These are phyloP conservation scores for Hanseniaspora pseudoguilliermondii DNA, from an alignment of 805 yeast genomes.

Conservation along the genomic window DNA sequence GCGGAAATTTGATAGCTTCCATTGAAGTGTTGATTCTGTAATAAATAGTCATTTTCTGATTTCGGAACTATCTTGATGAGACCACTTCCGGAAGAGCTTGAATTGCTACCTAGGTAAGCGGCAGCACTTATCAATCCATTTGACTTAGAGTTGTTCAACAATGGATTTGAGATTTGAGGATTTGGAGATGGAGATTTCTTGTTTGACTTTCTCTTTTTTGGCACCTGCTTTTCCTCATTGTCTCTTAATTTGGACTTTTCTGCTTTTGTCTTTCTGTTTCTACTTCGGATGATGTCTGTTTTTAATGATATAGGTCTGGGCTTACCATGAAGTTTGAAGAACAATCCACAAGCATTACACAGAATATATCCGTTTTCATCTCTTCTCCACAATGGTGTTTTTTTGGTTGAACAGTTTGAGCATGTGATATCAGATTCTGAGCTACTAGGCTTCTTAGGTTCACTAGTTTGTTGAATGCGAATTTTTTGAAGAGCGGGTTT, in stretches of 20 bases:
- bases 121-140: constrained; percentile 7
- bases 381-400: constrained; percentile 90
- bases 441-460: not conserved
- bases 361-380: constrained; percentile 83
- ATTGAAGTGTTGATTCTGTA: not conserved
- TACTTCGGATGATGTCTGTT: constrained; percentile 81
- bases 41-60: not conserved
- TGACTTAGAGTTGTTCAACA: not conserved
- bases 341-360: constrained; percentile 90
- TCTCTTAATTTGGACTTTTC: not conserved
- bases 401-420: constrained; percentile 81
- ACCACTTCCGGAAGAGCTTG: not conserved
- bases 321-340: constrained; percentile 79
- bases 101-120: not conserved
- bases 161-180: not conserved
- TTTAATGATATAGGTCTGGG: constrained; percentile 84
- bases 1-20: not conserved
- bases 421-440: constrained; percentile 29
- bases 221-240: not conserved
- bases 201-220: not conserved
- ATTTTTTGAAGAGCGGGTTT: too few relatives aligned
- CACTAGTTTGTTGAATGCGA: too few relatives aligned
- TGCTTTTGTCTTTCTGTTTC: constrained; percentile 54
- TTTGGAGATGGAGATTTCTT: not conserved
- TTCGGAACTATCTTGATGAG: constrained; percentile 9